Base-by-base conservation (phyloP, 1,284 basidiomycete species). In the Wallemia ichthyophaga region DNA sequence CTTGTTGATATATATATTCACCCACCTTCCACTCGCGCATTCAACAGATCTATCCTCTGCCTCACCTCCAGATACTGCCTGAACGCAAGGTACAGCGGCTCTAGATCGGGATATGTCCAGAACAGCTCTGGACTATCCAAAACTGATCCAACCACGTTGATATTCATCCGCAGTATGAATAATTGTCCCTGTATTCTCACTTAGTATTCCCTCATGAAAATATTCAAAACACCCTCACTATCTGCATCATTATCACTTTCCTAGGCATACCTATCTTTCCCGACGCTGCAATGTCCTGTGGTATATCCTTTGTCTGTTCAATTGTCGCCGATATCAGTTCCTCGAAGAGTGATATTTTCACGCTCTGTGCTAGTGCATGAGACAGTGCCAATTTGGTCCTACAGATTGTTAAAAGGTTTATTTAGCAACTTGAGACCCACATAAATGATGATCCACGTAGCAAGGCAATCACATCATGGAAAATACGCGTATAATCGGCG, bases 401-500 rank as follows among this genome's bases (percentile, higher is more conserved):
- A 65, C n/a, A 60, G 27, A n/a, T 25, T 21, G 57, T 32, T 33
- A n/a, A n/a, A n/a, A n/a, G n/a, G n/a, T 61, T 61, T 26, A 57
- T 61, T 61, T 64, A 58, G 61, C 61, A 60, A 59, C 69, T n/a
- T n/a, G n/a, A n/a, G n/a, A n/a, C 82, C 65, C 66, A 88, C 89
- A 96, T 94, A 69, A 92, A 94, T 62, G 86, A 83, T 11, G 88
- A 94, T 23, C 91, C 89, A 68, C 85, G 84, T 58, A 89, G 81
- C 27, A 96, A 74, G 1, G 91, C 94, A 63, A 96, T 95, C 56
- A 96, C 91, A 70, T 96, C 91, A 73, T 96, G 95, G 71, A 92
- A 96, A 68, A 95, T 95, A 64, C 87, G 87, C 64, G 7, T 63
- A 53, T 27, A 61, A 26, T 27, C 58, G 58, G 89, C 89, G 66